These are phyloP conservation scores for Lepidopterella palustris DNA, from an alignment of 495 filamentous ascomycete species.

Conservation along the genomic window DNA sequence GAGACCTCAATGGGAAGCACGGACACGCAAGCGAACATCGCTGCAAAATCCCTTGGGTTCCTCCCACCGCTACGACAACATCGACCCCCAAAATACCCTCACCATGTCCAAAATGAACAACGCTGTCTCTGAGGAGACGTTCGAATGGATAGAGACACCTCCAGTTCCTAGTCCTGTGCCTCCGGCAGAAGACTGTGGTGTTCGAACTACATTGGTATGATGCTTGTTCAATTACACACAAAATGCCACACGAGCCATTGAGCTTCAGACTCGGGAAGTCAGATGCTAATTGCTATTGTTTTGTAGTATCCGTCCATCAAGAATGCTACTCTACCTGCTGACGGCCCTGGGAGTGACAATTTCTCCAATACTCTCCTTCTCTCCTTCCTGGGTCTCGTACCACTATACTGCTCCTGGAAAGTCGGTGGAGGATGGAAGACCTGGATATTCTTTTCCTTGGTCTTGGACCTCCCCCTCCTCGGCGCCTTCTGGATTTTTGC, in stretches of 20 bases:
- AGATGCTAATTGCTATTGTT: conserved; percentile 1
- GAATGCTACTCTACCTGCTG: conserved; percentile 75
- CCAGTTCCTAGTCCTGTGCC: conserved; percentile 51
- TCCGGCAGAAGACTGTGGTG: conserved; percentile 63
- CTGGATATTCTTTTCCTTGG: conserved; percentile 59
- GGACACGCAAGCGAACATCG: background rate
- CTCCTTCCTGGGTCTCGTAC: conserved; percentile 52
- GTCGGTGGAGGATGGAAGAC: conserved; percentile 68
- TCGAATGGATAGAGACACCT: conserved; percentile 76
- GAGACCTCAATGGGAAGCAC: background rate
- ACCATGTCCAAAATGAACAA: conserved; percentile 10
- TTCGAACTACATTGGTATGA: conserved; percentile 62
- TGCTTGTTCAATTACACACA: conserved; percentile 2
- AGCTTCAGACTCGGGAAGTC: background rate
- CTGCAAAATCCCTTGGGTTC: background rate
- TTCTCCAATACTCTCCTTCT: conserved; percentile 64
- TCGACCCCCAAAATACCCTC: background rate
- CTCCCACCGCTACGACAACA: background rate
- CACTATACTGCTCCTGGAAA: conserved; percentile 60
- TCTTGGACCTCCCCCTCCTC: conserved; percentile 62
- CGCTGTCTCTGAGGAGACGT: conserved; percentile 47
- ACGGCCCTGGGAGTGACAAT: conserved; percentile 59
- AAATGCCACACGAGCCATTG: background rate
- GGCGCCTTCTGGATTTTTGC: conserved; percentile 62
- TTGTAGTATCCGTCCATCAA: conserved; percentile 66